These are phyloP conservation scores for Dendryphion nanum DNA, from an alignment of 2,329 filamentous ascomycete species.

Conservation along the genomic window DNA sequence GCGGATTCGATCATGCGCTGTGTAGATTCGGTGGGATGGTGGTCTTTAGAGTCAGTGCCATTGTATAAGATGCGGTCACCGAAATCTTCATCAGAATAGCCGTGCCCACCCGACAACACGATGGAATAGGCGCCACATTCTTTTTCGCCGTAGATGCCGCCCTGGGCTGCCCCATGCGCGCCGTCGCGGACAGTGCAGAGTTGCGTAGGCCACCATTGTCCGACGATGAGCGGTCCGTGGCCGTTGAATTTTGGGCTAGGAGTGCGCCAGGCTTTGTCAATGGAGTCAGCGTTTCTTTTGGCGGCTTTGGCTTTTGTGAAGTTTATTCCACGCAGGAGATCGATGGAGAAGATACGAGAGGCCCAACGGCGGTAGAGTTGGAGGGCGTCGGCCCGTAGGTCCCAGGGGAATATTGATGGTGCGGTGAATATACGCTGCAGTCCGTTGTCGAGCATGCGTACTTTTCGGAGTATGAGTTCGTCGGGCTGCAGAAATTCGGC, in stretches of 20 bases:
- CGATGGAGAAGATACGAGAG: constrained; percentile 39
- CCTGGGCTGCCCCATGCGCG: constrained; percentile 51
- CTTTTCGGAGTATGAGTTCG: constrained; percentile 29
- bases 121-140: constrained; percentile 54
- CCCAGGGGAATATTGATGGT: constrained; percentile 40
- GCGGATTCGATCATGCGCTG: constrained; percentile 43
- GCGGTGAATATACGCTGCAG: constrained; percentile 43
- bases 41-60: constrained; percentile 46
- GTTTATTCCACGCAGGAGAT: constrained; percentile 48
- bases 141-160: constrained; percentile 50
- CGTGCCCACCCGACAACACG: constrained; percentile 50
- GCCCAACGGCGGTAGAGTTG: constrained; percentile 50
- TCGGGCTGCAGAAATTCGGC: constrained; percentile 38
- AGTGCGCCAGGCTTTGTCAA: constrained; percentile 20
- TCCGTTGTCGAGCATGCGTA: constrained; percentile 39
- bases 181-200: constrained; percentile 52
- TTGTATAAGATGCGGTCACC: constrained; percentile 53
- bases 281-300: constrained; percentile 24
- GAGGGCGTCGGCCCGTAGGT: constrained; percentile 48
- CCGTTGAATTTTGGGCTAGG: constrained; percentile 37
- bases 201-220: constrained; percentile 57
- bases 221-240: constrained; percentile 42
- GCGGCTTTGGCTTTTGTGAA: constrained; percentile 14
- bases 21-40: constrained; percentile 40
- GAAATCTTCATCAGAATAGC: constrained; percentile 46